phyloP scores from a whole-genome alignment of 2,329 filamentous ascomycete species.

The Fusarium keratoplasticum region DNA sequence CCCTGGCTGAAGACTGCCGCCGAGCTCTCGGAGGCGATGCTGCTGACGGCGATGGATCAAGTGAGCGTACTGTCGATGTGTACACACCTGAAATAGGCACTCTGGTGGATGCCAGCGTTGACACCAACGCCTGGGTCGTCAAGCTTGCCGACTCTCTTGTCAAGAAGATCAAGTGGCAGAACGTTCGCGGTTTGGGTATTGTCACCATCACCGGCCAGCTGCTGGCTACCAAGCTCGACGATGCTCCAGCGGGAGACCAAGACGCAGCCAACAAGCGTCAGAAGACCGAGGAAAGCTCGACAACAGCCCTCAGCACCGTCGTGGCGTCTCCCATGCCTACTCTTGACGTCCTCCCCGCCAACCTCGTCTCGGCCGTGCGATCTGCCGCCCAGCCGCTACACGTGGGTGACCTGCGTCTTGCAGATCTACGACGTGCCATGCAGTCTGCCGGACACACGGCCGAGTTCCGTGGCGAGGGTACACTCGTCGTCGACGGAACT shows the following conservation, averaged over 20 bases:
- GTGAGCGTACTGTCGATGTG: constrained; percentile 72
- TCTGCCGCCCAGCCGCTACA: constrained; percentile 89
- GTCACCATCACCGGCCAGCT: constrained; percentile 88
- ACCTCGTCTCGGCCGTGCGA: constrained; percentile 77
- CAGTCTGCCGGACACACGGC: constrained; percentile 84
- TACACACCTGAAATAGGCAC: constrained; percentile 83
- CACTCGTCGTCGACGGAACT: constrained; percentile 85
- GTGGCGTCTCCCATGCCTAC: constrained; percentile 55
- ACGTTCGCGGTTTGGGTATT: constrained; percentile 87
- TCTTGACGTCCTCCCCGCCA: constrained; percentile 66
- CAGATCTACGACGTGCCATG: constrained; percentile 88
- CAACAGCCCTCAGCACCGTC: constrained; percentile 41
- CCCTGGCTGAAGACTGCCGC: constrained; percentile 83
- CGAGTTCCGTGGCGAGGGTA: constrained; percentile 94
- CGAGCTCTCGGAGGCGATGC: constrained; percentile 62
- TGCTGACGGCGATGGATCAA: constrained; percentile 37
- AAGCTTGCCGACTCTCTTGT: constrained; percentile 88
- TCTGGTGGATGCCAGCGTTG: constrained; percentile 88
- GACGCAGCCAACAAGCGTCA: constrained; percentile 61
- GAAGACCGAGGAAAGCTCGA: constrained; percentile 55
- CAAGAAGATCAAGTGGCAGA: constrained; percentile 93
- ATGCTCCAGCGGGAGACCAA: constrained; percentile 53
- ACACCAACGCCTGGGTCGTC: constrained; percentile 97
- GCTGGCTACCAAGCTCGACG: constrained; percentile 58
- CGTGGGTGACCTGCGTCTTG: constrained; percentile 90